Conservation (phyloP, 2,329 filamentous ascomycete species). For the Monilinia fructicola region DNA sequence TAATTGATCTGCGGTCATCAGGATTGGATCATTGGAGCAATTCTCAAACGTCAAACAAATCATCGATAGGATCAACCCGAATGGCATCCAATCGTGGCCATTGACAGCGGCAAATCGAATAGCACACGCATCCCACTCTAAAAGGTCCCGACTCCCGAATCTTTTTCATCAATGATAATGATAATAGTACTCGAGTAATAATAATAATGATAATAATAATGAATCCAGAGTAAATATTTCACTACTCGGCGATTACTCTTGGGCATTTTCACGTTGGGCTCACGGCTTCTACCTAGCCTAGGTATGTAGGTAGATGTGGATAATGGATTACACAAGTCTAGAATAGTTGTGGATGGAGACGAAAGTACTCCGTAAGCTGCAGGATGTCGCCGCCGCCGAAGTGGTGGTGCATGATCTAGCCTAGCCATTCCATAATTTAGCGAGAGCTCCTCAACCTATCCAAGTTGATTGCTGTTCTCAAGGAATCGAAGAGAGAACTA, state of each 20-base stretch:
- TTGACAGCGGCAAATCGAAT: conserved; percentile 14
- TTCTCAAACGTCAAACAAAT: conserved; percentile 21
- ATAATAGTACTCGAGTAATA: too few species aligned
- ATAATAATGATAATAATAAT: too few species aligned
- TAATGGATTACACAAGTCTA: conserved; percentile 10
- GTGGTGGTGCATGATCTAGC: conserved; percentile 5
- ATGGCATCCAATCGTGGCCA: background rate
- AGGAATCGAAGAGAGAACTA: background rate
- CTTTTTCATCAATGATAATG: background rate
- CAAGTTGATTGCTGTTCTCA: background rate
- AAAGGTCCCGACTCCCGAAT: background rate
- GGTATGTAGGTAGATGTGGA: conserved; percentile 5
- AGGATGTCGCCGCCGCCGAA: conserved; percentile 20
- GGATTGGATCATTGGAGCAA: conserved; percentile 21
- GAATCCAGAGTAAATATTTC: too few species aligned
- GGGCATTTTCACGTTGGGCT: conserved; percentile 12
- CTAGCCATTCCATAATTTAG: conserved; percentile 1
- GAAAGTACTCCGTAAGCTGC: conserved; percentile 7
- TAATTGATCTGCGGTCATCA: conserved; percentile 10
- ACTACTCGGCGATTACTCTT: conserved; percentile 6
- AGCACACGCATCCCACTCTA: background rate
- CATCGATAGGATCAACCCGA: conserved; percentile 1
- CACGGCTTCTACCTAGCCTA: background rate
- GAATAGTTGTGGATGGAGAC: background rate
- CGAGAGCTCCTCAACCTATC: conserved; percentile 7